These are phyloP conservation scores for Tolypocladium capitatum DNA, from an alignment of 2,329 filamentous ascomycete species.

Conservation along the genomic window DNA sequence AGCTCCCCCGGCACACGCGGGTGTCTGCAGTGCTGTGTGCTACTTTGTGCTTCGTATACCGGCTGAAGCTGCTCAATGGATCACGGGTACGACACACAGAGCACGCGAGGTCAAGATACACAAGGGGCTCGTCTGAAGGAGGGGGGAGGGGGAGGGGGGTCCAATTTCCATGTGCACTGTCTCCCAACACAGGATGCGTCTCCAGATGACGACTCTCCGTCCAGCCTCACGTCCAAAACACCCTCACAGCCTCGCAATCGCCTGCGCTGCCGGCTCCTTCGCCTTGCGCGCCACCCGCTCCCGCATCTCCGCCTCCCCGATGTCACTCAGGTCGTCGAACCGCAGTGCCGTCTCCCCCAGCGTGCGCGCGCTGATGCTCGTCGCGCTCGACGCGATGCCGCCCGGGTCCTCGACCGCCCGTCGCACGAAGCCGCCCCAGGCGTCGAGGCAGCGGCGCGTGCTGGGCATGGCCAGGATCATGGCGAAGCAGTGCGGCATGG, in stretches of 20 bases:
- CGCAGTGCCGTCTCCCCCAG: conserved; percentile 33
- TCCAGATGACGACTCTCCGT: background rate
- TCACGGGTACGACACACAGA: background rate
- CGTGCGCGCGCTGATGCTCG: conserved; percentile 35
- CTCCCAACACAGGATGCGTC: too few species aligned
- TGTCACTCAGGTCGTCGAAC: conserved; percentile 28
- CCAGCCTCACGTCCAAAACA: background rate
- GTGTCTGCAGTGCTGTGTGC: background rate
- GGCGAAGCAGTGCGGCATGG: conserved; percentile 68
- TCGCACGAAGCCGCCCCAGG: conserved; percentile 44
- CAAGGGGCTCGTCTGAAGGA: background rate
- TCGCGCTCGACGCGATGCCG: conserved; percentile 26
- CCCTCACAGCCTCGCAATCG: conserved; percentile 17
- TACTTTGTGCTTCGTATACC: background rate
- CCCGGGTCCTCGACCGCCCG: conserved; percentile 21
- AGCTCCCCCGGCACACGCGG: background rate
- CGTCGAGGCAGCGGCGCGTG: conserved; percentile 37
- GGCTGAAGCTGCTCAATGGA: background rate
- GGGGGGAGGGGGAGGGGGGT: too few species aligned
- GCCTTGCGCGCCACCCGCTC: conserved; percentile 20
- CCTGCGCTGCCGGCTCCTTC: conserved; percentile 7
- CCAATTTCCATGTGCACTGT: too few species aligned
- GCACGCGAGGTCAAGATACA: background rate
- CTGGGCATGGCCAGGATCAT: conserved; percentile 37
- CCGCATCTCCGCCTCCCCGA: conserved; percentile 28